A percentile compares a stretch with the other conserved stretches of the same genome.
phyloP scores from a whole-genome alignment of 169 alveolate genomes.

The Plasmodium fragile region DNA sequence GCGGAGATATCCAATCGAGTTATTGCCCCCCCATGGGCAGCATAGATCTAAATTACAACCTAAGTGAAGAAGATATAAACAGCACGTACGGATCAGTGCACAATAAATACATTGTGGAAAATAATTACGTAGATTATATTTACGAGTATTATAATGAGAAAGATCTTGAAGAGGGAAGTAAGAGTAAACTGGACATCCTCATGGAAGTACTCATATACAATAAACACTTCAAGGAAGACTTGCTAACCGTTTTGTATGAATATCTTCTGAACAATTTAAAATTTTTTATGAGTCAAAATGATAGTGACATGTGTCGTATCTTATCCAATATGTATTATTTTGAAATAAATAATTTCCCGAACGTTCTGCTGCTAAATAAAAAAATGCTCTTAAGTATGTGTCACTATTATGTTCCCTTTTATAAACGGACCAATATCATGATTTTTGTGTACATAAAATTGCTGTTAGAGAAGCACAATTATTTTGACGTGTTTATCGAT shows the following conservation, averaged over 20 bases:
- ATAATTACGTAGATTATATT: conserved; percentile 48
- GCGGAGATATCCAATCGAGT: not conserved
- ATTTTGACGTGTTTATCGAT: conserved; percentile 38
- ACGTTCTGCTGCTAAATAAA: conserved; percentile 27
- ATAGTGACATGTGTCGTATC: conserved; percentile 15
- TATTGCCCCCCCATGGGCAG: not conserved
- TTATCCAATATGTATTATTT: conserved; percentile 33
- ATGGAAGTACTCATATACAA: conserved; percentile 60
- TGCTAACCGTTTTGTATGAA: conserved; percentile 54
- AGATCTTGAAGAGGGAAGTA: conserved; percentile 26
- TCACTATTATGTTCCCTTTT: conserved; percentile 53
- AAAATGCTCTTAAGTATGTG: conserved; percentile 32
- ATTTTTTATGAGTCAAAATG: conserved; percentile 13
- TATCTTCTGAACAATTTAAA: conserved; percentile 39
- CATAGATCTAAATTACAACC: not conserved
- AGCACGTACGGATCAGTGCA: conserved; percentile 43
- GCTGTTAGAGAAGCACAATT: conserved; percentile 32
- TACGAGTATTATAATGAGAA: conserved; percentile 70
- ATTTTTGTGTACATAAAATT: conserved; percentile 51
- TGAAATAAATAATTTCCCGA: conserved; percentile 17
- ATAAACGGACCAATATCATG: conserved; percentile 19
- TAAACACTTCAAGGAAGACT: conserved; percentile 45
- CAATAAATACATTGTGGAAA: conserved; percentile 62
- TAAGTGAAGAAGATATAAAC: not conserved
- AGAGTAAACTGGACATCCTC: conserved; percentile 29